Evolutionary conservation across 495 filamentous ascomycete genomes (phyloP).

Genomic region (Aspergillus bridgeri): DNA sequence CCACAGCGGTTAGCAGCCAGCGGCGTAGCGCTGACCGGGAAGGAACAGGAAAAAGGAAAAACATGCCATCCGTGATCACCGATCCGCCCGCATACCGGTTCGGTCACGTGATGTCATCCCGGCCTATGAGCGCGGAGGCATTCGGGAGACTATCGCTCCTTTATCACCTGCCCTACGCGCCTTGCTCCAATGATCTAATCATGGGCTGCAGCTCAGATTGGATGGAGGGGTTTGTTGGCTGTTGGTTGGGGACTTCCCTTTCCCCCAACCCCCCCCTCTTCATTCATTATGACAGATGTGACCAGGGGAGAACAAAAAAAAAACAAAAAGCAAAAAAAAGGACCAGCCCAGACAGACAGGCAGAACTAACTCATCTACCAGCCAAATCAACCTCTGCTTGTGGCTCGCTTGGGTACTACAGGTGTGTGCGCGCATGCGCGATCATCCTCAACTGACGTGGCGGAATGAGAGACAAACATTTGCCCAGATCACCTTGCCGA

Average conservation of each 20-base stretch:
- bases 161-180: slow-evolving; percentile 15
- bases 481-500: slow-evolving; percentile 6
- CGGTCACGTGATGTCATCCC: slow-evolving; percentile 34
- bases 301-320: not conserved
- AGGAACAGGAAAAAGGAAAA: slow-evolving; percentile 16
- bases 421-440: slow-evolving; percentile 10
- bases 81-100: slow-evolving; percentile 38
- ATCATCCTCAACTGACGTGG: slow-evolving; percentile 22
- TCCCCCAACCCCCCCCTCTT: too few relatives aligned
- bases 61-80: slow-evolving; percentile 23
- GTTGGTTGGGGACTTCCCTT: slow-evolving; percentile 7
- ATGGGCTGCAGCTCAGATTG: slow-evolving; percentile 11
- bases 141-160: slow-evolving; percentile 13
- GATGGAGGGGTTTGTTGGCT: slow-evolving; percentile 13
- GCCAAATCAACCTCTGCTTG: not conserved
- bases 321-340: not conserved
- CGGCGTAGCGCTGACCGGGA: slow-evolving; percentile 6
- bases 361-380: not conserved
- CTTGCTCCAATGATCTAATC: slow-evolving; percentile 14
- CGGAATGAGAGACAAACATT: slow-evolving; percentile 11
- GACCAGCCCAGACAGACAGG: not conserved
- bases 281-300: too few relatives aligned
- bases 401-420: not conserved
- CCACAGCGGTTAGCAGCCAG: slow-evolving; percentile 3
- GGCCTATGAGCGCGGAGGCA: slow-evolving; percentile 22